Evolutionary conservation across 768 basidiomycete genomes (phyloP).

Genomic region (Suillus subalutaceus): DNA sequence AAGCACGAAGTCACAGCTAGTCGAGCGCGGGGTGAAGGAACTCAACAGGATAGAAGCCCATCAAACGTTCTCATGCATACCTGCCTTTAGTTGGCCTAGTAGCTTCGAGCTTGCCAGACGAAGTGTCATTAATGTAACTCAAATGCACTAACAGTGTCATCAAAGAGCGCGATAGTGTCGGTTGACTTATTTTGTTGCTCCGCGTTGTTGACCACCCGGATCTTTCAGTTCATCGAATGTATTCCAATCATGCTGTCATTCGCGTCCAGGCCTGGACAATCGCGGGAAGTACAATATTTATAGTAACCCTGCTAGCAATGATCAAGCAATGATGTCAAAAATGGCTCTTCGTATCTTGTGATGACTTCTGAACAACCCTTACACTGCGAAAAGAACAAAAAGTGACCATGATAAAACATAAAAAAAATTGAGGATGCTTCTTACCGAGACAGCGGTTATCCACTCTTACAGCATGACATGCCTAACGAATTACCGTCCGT

Average conservation of each 20-base stretch:
- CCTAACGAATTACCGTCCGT: background rate
- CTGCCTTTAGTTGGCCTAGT: background rate
- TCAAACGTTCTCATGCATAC: background rate
- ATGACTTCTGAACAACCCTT: background rate
- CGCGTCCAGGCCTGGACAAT: background rate
- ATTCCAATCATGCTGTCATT: background rate
- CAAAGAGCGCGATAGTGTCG: background rate
- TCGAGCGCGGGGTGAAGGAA: background rate
- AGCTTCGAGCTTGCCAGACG: background rate
- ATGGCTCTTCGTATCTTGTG: background rate
- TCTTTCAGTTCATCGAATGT: background rate
- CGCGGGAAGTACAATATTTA: background rate
- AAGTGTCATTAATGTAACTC: background rate
- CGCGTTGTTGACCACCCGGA: background rate
- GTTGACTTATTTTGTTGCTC: background rate
- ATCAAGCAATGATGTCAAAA: background rate
- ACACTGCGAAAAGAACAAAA: background rate
- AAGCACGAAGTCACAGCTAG: background rate
- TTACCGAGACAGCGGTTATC: background rate
- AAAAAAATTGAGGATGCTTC: background rate
- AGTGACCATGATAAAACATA: background rate
- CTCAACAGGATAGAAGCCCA: background rate
- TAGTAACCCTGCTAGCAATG: background rate
- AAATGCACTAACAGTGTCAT: background rate
- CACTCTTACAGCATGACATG: background rate